phyloP scores from a whole-genome alignment of 352 stramenopile species.

The Pythium guiyangense region DNA sequence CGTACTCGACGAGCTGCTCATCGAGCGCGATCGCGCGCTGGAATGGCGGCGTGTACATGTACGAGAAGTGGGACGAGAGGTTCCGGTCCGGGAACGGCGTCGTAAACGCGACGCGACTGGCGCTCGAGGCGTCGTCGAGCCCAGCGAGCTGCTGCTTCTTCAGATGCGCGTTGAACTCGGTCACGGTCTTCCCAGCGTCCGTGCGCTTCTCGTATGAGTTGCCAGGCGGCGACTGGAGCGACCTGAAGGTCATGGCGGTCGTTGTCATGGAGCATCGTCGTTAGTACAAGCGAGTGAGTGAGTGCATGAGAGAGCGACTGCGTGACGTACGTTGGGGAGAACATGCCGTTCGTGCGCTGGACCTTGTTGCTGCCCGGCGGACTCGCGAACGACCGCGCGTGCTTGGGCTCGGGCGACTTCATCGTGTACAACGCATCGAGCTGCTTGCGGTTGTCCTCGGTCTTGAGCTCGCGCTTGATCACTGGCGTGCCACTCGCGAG shows the following conservation, averaged over 20 bases:
- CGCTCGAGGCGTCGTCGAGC: conserved; percentile 8
- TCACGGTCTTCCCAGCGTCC: conserved; percentile 73
- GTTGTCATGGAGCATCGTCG: not conserved
- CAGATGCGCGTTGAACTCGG: conserved; percentile 75
- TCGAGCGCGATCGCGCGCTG: conserved; percentile 73
- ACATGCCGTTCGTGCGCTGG: conserved; percentile 60
- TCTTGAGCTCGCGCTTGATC: conserved; percentile 64
- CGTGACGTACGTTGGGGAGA: conserved; percentile 53
- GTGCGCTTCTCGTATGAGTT: conserved; percentile 71
- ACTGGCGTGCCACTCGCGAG: conserved; percentile 38
- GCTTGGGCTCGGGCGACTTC: conserved; percentile 71
- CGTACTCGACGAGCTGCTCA: conserved; percentile 71
- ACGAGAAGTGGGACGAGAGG: conserved; percentile 44
- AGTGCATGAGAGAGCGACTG: not conserved
- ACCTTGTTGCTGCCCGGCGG: conserved; percentile 55
- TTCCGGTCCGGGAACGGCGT: conserved; percentile 60
- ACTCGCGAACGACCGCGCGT: conserved; percentile 55
- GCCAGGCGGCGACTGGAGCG: conserved; percentile 64
- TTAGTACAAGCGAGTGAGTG: not conserved
- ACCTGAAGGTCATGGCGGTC: conserved; percentile 16
- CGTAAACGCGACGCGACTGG: conserved; percentile 17
- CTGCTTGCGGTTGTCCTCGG: conserved; percentile 32
- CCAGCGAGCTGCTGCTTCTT: conserved; percentile 46
- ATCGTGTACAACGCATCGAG: conserved; percentile 67
- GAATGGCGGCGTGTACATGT: conserved; percentile 86